A percentile compares a stretch with the other conserved stretches of the same genome.
These are phyloP conservation scores for Simplicillium aogashimaense DNA, from an alignment of 2,329 filamentous ascomycete species.

Conservation along the genomic window DNA sequence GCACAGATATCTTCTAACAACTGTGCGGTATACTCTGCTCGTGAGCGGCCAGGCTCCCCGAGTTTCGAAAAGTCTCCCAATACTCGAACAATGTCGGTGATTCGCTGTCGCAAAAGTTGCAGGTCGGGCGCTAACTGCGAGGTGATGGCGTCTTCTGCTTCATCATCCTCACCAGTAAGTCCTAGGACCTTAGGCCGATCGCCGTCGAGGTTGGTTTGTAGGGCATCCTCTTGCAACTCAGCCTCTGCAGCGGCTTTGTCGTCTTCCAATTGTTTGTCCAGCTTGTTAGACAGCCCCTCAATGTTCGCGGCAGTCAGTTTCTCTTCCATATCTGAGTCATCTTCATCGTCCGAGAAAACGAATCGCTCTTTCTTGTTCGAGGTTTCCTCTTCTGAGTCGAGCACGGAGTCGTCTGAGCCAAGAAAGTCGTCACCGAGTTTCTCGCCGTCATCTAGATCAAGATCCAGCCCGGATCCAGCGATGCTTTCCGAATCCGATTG, in stretches of 20 bases:
- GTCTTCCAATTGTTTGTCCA: constrained; percentile 67
- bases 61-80: constrained; percentile 81
- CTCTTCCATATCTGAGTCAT: constrained; percentile 80
- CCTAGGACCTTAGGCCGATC: constrained; percentile 59
- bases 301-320: constrained; percentile 93
- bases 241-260: constrained; percentile 77
- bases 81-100: constrained; percentile 88
- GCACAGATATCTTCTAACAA: constrained; percentile 86
- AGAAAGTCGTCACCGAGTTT: constrained; percentile 49
- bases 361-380: constrained; percentile 42
- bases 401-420: constrained; percentile 46
- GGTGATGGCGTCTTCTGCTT: constrained; percentile 46
- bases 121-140: constrained; percentile 75
- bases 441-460: constrained; percentile 31
- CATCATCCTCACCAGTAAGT: constrained; percentile 52
- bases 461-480: constrained; percentile 26
- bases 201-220: constrained; percentile 89
- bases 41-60: constrained; percentile 67
- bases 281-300: constrained; percentile 74
- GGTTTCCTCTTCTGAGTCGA: constrained; percentile 61
- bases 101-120: constrained; percentile 76
- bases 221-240: constrained; percentile 72
- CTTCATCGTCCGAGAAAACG: constrained; percentile 94
- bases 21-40: constrained; percentile 80
- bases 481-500: neutral